Percentiles rank a stretch among this genome's conserved stretches.
Conservation (phyloP, 495 filamentous ascomycete species). For the Pyrenula aspistea region DNA sequence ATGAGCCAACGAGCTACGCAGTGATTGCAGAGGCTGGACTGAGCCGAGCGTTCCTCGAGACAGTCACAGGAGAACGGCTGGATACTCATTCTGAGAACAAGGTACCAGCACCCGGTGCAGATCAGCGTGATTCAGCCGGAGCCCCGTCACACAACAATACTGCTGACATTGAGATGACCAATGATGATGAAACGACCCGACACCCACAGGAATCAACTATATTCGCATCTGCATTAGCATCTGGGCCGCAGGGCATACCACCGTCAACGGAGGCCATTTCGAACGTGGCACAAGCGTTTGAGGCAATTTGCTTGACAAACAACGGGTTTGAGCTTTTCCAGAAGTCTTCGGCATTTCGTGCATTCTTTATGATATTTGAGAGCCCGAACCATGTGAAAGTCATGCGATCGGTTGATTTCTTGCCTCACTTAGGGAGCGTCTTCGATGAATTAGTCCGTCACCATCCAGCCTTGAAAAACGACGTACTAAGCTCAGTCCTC, state of each 20-base stretch:
- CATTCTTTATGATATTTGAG: slow-evolving; percentile 90
- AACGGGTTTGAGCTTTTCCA: slow-evolving; percentile 84
- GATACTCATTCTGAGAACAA: slow-evolving; percentile 19
- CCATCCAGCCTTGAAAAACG: slow-evolving; percentile 69
- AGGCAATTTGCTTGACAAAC: slow-evolving; percentile 85
- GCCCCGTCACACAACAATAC: slow-evolving; percentile 5
- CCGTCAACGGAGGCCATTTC: slow-evolving; percentile 76
- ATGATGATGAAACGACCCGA: not conserved
- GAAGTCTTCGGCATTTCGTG: slow-evolving; percentile 65
- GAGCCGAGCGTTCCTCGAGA: slow-evolving; percentile 68
- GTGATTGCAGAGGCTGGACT: slow-evolving; percentile 91
- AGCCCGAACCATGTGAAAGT: slow-evolving; percentile 79
- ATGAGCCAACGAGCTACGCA: slow-evolving; percentile 94
- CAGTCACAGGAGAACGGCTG: slow-evolving; percentile 49
- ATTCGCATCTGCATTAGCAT: not conserved
- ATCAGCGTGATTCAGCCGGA: slow-evolving; percentile 5
- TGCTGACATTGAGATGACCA: not conserved
- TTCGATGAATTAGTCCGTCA: slow-evolving; percentile 94
- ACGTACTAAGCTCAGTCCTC: slow-evolving; percentile 67
- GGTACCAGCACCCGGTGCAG: slow-evolving; percentile 13
- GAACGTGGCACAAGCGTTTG: slow-evolving; percentile 74
- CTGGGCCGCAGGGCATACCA: slow-evolving; percentile 55
- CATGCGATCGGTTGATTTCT: slow-evolving; percentile 30
- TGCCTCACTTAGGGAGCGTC: slow-evolving; percentile 49
- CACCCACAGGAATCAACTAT: not conserved